These are phyloP conservation scores for Ceratobasidium theobromae DNA, from an alignment of 1,284 basidiomycete species.

Conservation along the genomic window DNA sequence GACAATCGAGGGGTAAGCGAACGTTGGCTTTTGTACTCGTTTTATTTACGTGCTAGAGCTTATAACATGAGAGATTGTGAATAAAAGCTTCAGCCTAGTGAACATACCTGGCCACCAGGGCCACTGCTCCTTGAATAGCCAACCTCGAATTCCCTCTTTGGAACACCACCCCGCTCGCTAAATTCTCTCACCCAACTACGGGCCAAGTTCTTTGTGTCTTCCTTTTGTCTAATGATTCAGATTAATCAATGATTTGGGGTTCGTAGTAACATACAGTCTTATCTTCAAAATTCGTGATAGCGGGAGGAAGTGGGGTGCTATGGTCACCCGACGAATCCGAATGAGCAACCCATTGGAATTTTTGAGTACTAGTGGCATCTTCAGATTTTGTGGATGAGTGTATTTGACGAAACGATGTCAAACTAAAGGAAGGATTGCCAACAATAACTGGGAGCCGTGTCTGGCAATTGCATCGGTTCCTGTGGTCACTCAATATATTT, in stretches of 20 bases:
- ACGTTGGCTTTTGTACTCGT: conserved; percentile 18
- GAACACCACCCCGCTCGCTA: conserved; percentile 5
- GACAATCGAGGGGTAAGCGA: conserved; percentile 4
- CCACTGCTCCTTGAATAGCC: conserved; percentile 23
- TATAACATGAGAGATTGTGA: too few species aligned
- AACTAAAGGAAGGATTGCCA: neutral
- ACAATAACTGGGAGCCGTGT: too few species aligned
- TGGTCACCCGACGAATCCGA: neutral
- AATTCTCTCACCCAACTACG: neutral
- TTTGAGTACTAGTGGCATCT: neutral
- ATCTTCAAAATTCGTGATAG: neutral
- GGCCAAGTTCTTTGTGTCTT: conserved; percentile 3
- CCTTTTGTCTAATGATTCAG: neutral
- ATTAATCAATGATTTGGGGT: neutral
- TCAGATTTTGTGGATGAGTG: neutral
- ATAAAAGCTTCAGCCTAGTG: neutral
- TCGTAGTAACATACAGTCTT: neutral
- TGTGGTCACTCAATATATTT: too few species aligned
- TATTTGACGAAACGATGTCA: neutral
- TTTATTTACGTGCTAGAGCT: conserved; percentile 26
- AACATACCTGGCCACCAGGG: conserved; percentile 21
- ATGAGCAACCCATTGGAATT: conserved; percentile 11
- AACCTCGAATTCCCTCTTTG: conserved; percentile 15
- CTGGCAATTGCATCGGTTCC: too few species aligned
- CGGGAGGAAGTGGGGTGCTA: neutral